Evolutionary conservation across 371 early-diverging fungal species (phyloP), one percentile per base, ranked within the genome.

Genomic region (Apophysomyces ossiformis): DNA sequence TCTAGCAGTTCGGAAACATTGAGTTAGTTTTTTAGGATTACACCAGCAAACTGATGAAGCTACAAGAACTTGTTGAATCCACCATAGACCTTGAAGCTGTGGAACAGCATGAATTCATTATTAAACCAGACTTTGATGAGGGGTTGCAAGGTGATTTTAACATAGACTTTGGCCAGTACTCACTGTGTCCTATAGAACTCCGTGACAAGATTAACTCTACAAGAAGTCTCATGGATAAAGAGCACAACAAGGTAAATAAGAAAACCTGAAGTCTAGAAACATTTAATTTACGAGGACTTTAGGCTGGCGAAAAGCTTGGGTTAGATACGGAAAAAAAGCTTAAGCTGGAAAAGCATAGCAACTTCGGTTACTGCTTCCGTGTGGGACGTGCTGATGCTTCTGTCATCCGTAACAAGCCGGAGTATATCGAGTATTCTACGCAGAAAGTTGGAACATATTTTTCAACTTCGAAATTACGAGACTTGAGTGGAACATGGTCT

Each of bases 381-480:
- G 79, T 97, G 5, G 87, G 93, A 32, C 85, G 95, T 63, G 84
- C 84, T 3, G 81, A 79, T 45, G 67, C 76, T 12, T 56, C 68
- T 21, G 67, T 45, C n/a, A 54, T 81, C n/a, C 73, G 87, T 44
- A 88, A 90, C 61, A 86, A 87, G 58, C 70, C 83, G 18, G 83
- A 83, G 57, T 94, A 89, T 68, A 90, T 91, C 60, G 97, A 99
- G 76, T 83, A 95, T 44, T 68, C 93, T 7, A 95, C 96, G n/a
- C 93, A 91, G 65, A 96, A 95, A 69, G 87, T 91, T 18, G 98
- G 98, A 7, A 92, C 93, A 0, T 82, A 89, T 12, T 97, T 97
- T 72, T 93, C 96, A 0, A 97, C 95, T 0, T 63, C 79, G 7
- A 78, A 73, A 26, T 66, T 99, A 68, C 82, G 89, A 41, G 63